These are phyloP conservation scores for Nothopassalora personata DNA, from an alignment of 2,329 filamentous ascomycete species.

Conservation along the genomic window DNA sequence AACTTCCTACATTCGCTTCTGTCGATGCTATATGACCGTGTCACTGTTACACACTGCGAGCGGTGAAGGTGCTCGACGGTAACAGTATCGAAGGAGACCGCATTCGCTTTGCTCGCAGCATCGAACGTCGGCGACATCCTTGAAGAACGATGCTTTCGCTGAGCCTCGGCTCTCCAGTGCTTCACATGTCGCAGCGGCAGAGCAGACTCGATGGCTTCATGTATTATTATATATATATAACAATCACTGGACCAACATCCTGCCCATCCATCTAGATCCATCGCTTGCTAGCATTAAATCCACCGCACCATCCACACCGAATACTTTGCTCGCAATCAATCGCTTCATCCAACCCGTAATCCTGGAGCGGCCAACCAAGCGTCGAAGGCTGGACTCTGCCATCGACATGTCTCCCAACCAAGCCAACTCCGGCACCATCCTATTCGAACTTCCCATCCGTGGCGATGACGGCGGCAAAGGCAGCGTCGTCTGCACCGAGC, in stretches of 20 bases:
- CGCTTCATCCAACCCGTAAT: not conserved
- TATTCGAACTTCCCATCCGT: not conserved
- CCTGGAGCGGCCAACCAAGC: not conserved
- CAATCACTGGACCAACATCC: not conserved
- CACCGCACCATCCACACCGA: not conserved
- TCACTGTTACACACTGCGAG: too few relatives aligned
- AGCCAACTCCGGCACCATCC: not conserved
- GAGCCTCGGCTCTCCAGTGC: not conserved
- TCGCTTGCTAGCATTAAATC: not conserved
- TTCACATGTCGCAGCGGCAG: not conserved
- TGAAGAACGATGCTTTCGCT: not conserved
- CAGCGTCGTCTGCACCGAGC: slow-evolving; percentile 55
- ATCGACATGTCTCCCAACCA: not conserved
- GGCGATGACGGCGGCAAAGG: slow-evolving; percentile 33
- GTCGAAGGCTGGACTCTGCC: not conserved
- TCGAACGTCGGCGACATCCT: too few relatives aligned
- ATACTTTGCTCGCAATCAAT: not conserved
- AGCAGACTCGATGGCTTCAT: not conserved
- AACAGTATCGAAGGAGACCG: too few relatives aligned
- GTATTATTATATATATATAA: too few relatives aligned
- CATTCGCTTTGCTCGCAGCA: too few relatives aligned
- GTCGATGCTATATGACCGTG: too few relatives aligned
- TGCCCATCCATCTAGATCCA: not conserved
- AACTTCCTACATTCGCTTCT: too few relatives aligned
- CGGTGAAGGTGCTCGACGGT: too few relatives aligned